These are phyloP conservation scores for Amaranthus palmeri DNA, from an alignment of 148 eudicot genomes.

Conservation along the genomic window DNA sequence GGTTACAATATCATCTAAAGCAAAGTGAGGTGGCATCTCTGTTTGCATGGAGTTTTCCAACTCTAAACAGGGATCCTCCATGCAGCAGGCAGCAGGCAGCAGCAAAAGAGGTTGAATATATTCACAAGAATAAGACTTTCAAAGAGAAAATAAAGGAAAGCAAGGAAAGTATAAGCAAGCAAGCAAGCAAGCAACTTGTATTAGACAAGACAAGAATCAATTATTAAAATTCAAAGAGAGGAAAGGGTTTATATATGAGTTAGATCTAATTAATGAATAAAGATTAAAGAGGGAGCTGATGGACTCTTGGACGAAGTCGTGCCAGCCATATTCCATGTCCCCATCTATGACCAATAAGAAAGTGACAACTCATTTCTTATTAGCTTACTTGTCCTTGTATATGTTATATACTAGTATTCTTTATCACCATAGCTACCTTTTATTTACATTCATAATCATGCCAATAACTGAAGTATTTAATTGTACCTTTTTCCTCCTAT, in stretches of 20 bases:
- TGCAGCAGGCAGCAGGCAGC: conserved; percentile 16
- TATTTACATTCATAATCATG: conserved; percentile 15
- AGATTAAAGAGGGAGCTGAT: not conserved
- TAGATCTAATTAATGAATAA: not conserved
- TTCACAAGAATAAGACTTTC: conserved; percentile 4
- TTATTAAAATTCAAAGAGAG: conserved; percentile 19
- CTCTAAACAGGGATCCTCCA: conserved; percentile 37
- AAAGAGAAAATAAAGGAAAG: conserved; percentile 9
- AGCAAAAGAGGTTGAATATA: not conserved
- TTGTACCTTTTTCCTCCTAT: conserved; percentile 5
- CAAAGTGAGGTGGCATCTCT: conserved; percentile 26
- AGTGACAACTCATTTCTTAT: conserved; percentile 35
- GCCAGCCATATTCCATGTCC: conserved; percentile 49
- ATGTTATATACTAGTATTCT: conserved; percentile 39
- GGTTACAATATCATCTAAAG: not conserved
- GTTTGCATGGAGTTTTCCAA: conserved; percentile 32
- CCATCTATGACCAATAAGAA: conserved; percentile 34
- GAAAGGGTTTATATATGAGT: conserved; percentile 21
- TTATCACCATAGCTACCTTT: conserved; percentile 19
- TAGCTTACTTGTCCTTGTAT: conserved; percentile 35
- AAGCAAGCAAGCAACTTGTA: conserved; percentile 11
- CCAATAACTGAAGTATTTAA: conserved; percentile 3
- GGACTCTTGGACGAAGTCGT: conserved; percentile 32
- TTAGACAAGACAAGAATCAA: conserved; percentile 29
- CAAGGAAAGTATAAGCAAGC: conserved; percentile 16